Base-by-base conservation (phyloP, 192 early-diverging fungal genomes). In the Spinellus fusiger region DNA sequence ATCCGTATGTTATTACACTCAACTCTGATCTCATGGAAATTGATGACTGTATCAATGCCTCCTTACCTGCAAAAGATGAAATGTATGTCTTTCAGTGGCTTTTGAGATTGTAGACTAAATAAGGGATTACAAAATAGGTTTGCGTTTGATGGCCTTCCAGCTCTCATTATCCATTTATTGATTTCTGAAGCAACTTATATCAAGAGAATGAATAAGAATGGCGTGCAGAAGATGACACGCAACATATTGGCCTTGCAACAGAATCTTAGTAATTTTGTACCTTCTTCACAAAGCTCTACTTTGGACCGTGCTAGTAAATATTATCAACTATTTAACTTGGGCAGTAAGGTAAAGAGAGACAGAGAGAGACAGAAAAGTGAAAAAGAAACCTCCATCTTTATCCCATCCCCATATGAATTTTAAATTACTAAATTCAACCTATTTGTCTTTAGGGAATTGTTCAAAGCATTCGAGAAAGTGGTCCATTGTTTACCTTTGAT, bases 221-320 rank as follows among this genome's bases (percentile, higher is more conserved):
- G 92, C 47, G 85, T 81, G 8, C 71, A 67, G 54, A 91, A 92
- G 69, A 86, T 95, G 78, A 70, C 86, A 4, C 84, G 89, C 58
- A 94, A 94, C 58, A 84, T 94, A 6, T 76, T 88, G 13, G 88
- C 92, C 8, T 70, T 94, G 40, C 92, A 94, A 49, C 94, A 96
- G 64, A 91, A 93, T 65, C 68, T 96, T 23, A 91, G 83, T 23
- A 94, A 91, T 68, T 84, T 94, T 72, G 69, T 77, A 10, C 74
- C 82, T 4, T 61, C 77, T 44, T 73, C 83, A 5, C 81, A 84
- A 54, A 81, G 86, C 44, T 79, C 81, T 40, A 80, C 81, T 7
- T 73, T 95, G 49, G 89, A 88, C 35, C 74, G 75, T 31, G 87
- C 86, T 0, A 77, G 84, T 29, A 69, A 70, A 48, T 95, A 91